Conservation (phyloP, 2,329 filamentous ascomycete genomes). For the Orbilia oligospora region DNA sequence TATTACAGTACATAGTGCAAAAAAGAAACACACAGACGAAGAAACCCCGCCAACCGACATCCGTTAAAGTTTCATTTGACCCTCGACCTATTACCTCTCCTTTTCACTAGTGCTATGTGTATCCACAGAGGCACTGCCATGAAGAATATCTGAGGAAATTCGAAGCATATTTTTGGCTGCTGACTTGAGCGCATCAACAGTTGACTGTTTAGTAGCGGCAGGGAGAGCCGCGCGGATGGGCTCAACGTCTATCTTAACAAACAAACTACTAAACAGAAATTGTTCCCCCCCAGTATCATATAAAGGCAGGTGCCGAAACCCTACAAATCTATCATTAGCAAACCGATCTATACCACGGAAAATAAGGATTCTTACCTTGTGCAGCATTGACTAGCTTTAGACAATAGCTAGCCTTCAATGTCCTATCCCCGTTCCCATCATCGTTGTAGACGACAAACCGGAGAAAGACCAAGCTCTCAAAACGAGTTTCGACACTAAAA, state of each 20-base stretch:
- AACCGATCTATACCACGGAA: neutral
- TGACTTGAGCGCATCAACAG: conserved; percentile 62
- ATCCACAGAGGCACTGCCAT: conserved; percentile 33
- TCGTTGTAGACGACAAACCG: conserved; percentile 93
- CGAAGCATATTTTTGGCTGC: conserved; percentile 54
- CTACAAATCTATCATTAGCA: conserved; percentile 39
- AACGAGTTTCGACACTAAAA: conserved; percentile 90
- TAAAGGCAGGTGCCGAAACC: conserved; percentile 91
- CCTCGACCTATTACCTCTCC: neutral
- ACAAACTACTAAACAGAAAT: conserved; percentile 93
- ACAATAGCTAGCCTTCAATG: conserved; percentile 87
- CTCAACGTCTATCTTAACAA: conserved; percentile 84
- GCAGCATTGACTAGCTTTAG: conserved; percentile 91
- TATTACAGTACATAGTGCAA: conserved; percentile 11
- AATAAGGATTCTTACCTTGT: conserved; percentile 70
- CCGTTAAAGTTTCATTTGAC: neutral
- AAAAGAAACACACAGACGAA: neutral
- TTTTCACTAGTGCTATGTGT: conserved; percentile 1
- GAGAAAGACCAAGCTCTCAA: conserved; percentile 92
- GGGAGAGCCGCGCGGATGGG: conserved; percentile 74
- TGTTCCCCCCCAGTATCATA: conserved; percentile 90
- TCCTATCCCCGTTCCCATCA: conserved; percentile 77
- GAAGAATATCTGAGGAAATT: conserved; percentile 51
- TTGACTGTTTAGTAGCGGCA: conserved; percentile 68
- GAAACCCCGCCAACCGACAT: neutral